phyloP scores from a whole-genome alignment of 176 grass and related monocot genomes.

The Eremochloa ophiuroides region DNA sequence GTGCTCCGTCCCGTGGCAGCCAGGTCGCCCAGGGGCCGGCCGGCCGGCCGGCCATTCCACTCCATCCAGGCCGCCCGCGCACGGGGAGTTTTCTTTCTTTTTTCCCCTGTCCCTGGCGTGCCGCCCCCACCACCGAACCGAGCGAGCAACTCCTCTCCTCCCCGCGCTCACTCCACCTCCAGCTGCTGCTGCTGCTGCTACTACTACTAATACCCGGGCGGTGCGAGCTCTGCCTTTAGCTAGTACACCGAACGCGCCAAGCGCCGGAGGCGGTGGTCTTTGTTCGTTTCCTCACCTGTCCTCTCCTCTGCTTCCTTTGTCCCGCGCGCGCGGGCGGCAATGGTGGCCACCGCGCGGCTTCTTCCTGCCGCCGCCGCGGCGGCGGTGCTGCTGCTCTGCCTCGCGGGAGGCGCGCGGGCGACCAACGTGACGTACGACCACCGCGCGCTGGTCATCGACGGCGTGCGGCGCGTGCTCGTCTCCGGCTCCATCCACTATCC shows the following conservation, averaged over 20 bases:
- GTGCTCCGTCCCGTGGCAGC: background rate
- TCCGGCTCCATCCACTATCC: slow-evolving; percentile 98
- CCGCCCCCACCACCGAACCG: background rate
- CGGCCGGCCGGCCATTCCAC: background rate
- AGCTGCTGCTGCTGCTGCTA: no score
- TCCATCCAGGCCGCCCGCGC: background rate
- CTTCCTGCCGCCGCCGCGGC: background rate
- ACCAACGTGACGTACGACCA: slow-evolving; percentile 86
- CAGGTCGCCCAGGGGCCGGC: background rate
- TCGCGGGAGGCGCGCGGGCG: slow-evolving; percentile 27
- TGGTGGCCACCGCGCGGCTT: slow-evolving; percentile 9
- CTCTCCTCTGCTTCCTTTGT: background rate
- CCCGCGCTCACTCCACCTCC: background rate
- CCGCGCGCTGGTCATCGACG: slow-evolving; percentile 85
- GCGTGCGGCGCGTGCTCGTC: slow-evolving; percentile 82
- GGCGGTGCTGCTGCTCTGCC: slow-evolving; percentile 27
- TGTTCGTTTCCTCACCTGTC: background rate
- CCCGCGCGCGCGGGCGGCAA: background rate
- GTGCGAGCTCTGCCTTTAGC: background rate
- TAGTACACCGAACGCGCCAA: slow-evolving; percentile 25
- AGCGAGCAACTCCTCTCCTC: background rate
- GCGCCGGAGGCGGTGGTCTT: background rate
- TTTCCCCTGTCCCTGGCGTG: background rate
- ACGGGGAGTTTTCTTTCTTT: background rate
- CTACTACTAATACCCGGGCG: background rate